Base-by-base conservation (phyloP, 129 eudicot genomes). In the Glebionis coronaria region DNA sequence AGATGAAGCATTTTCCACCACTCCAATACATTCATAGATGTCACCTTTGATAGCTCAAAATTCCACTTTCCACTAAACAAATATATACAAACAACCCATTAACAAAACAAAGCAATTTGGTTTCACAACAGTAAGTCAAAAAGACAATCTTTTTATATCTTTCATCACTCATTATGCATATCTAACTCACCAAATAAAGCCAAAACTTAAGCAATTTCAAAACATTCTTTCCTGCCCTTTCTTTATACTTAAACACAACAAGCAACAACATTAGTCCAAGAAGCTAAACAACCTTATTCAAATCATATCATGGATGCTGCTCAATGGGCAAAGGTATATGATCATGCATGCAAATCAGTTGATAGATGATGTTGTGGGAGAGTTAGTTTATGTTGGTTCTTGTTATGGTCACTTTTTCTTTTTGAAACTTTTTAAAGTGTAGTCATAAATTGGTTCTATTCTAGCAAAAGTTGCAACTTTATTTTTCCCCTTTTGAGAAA, bases 301-400 rank as follows among this genome's bases (percentile, higher is more conserved):
- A 29, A 29, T 61, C 84, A 80, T 81, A 29, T 61, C 84, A 80
- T 81, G 85, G 85, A 81, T 73, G 75, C 85, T 68, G 82, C 85
- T 81, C 85, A 81, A 81, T 81, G 85, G 85, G 47, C 82, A 45
- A 75, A 81, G 85, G 85, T 73, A n/a, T 13, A n/a, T 13, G 74
- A 46, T 59, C 50, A 63, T 62, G 44, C 50, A 63, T 62, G 44
- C 11, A 38, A 14, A 55, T 16, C 1, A 7, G 10, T 7, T 35
- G 23, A 18, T 55, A 15, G 20, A 14, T 18, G 56, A 50, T n/a
- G 19, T 14, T n/a, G 21, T 57, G 44, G 42, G 42, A 56, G 9
- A 11, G 6, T 8, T 16, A 21, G 25, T 12, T 21, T 57, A 57
- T 23, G 44, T 27, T 28, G 42, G n/a, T 11, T 69, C 12, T 45